These are phyloP conservation scores for Cucumis hystrix DNA, from an alignment of 306 rosid genomes.

Conservation along the genomic window DNA sequence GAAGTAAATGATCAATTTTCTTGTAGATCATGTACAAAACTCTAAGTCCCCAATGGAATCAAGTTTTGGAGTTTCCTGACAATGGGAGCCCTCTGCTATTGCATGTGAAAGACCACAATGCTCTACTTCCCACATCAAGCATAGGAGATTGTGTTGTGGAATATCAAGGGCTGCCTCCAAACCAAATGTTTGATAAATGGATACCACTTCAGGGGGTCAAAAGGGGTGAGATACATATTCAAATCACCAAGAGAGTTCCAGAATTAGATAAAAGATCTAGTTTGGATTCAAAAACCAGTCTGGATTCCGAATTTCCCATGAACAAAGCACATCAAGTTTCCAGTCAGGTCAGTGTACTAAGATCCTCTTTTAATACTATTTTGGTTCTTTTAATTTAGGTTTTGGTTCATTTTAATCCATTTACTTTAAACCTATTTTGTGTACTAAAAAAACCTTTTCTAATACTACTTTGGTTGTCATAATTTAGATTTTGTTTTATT, in stretches of 20 bases:
- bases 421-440: neutral
- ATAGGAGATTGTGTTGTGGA: conserved; percentile 86
- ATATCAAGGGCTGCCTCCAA: conserved; percentile 72
- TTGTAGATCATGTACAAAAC: conserved; percentile 64
- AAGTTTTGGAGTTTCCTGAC: conserved; percentile 76
- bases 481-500: too few species aligned
- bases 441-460: too few species aligned
- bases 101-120: conserved; percentile 83
- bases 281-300: conserved; percentile 26
- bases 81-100: conserved; percentile 65
- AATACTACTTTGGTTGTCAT: too few species aligned
- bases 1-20: neutral
- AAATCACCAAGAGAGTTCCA: conserved; percentile 79
- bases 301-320: conserved; percentile 54
- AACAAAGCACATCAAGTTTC: conserved; percentile 59
- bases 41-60: conserved; percentile 82
- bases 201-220: conserved; percentile 91
- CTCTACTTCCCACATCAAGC: conserved; percentile 54
- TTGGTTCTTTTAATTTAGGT: too few species aligned
- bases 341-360: conserved; percentile 36
- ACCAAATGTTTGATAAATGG: conserved; percentile 82
- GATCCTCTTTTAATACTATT: too few species aligned
- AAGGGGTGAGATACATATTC: conserved; percentile 83
- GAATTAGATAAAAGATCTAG: conserved; percentile 41
- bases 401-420: too few species aligned